These are phyloP conservation scores for Eutrema japonicum DNA, from an alignment of 345 rosid genomes.

Conservation along the genomic window DNA sequence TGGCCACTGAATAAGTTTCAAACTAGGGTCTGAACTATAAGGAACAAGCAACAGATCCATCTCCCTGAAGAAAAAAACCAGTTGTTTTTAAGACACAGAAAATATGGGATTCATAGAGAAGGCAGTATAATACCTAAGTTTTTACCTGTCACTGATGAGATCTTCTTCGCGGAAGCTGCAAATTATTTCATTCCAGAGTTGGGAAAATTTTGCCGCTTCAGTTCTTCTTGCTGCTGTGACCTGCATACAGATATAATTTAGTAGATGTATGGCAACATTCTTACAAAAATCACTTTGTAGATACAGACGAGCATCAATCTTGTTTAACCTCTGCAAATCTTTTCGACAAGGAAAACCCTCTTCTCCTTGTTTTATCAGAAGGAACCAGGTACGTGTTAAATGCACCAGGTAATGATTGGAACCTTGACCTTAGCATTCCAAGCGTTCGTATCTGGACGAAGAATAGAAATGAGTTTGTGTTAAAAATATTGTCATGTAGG, in stretches of 20 bases:
- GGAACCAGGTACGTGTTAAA: slow-evolving; percentile 90
- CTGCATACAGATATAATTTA: slow-evolving; percentile 47
- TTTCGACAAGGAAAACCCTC: slow-evolving; percentile 86
- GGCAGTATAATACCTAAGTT: slow-evolving; percentile 36
- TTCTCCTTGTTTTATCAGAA: slow-evolving; percentile 71
- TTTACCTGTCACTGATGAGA: slow-evolving; percentile 91
- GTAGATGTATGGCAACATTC: slow-evolving; percentile 27
- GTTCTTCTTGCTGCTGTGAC: slow-evolving; percentile 88
- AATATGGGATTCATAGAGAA: slow-evolving; percentile 17
- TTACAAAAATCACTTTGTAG: slow-evolving; percentile 17
- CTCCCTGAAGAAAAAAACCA: slow-evolving; percentile 61
- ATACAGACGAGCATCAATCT: slow-evolving; percentile 26
- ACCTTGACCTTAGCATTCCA: slow-evolving; percentile 96
- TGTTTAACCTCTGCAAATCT: slow-evolving; percentile 76
- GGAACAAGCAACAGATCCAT: slow-evolving; percentile 97
- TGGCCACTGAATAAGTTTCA: slow-evolving; percentile 97
- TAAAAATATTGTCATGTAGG: slow-evolving; percentile 8
- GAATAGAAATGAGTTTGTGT: slow-evolving; percentile 12
- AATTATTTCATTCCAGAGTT: slow-evolving; percentile 96
- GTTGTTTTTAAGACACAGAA: slow-evolving; percentile 37
- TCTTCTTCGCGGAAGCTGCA: slow-evolving; percentile 99
- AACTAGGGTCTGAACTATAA: slow-evolving; percentile 87
- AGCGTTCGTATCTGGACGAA: slow-evolving; percentile 75
- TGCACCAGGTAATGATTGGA: slow-evolving; percentile 93
- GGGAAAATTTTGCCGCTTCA: slow-evolving; percentile 99